Evolutionary conservation across 345 rosid species (phyloP).

Genomic region (Eucalyptus polyanthemos): DNA sequence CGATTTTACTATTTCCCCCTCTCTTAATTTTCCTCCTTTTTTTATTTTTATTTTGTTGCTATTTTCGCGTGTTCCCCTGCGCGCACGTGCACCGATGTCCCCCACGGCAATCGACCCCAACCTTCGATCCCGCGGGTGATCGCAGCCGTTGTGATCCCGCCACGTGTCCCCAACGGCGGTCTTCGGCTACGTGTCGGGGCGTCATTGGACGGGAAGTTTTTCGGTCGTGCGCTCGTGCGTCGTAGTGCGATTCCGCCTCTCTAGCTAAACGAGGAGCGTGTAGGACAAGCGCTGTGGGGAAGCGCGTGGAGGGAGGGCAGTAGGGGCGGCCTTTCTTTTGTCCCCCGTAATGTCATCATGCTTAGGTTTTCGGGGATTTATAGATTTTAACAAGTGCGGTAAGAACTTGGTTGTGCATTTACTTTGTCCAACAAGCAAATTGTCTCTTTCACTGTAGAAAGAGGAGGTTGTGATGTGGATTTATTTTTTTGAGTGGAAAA

Average conservation of each 20-base stretch:
- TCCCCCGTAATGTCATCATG: not conserved
- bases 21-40: too few relatives aligned
- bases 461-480: not conserved
- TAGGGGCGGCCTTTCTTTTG: not conserved
- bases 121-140: not conserved
- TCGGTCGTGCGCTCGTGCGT: not conserved
- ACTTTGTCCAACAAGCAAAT: not conserved
- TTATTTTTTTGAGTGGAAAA: not conserved
- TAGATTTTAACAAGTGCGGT: not conserved
- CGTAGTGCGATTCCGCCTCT: not conserved
- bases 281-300: not conserved
- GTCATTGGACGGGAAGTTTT: rapidly evolving
- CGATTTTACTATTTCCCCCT: not conserved
- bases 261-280: not conserved
- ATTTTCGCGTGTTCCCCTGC: not conserved
- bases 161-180: not conserved
- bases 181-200: not conserved
- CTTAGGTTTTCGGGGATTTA: not conserved
- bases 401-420: not conserved
- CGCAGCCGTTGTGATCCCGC: not conserved
- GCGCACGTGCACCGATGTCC: not conserved
- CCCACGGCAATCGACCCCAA: not conserved
- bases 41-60: not conserved
- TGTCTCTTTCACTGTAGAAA: too few relatives aligned
- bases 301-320: not conserved